Evolutionary conservation across 2,329 filamentous ascomycete genomes (phyloP).

Genomic region (Ophidiomyces ophidiicola): DNA sequence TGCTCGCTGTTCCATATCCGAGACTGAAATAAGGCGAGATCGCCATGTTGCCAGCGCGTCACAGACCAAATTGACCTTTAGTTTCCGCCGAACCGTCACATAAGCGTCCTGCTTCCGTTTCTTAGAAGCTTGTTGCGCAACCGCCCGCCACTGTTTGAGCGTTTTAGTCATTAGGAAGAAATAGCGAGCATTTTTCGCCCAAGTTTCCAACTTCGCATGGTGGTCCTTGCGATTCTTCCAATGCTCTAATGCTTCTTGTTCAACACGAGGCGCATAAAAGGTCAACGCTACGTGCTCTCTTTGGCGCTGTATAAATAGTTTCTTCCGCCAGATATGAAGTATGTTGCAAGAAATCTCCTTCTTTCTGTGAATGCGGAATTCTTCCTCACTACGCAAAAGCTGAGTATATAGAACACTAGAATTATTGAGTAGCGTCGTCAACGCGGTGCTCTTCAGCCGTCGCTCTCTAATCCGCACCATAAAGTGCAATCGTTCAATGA

Average conservation of each 20-base stretch:
- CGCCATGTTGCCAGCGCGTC: conserved; percentile 32
- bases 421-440: conserved; percentile 32
- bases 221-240: conserved; percentile 33
- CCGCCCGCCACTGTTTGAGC: conserved; percentile 41
- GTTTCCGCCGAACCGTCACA: conserved; percentile 39
- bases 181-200: conserved; percentile 45
- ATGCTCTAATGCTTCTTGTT: conserved; percentile 29
- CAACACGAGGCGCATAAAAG: conserved; percentile 33
- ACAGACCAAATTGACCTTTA: conserved; percentile 44
- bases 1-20: conserved; percentile 32
- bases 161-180: conserved; percentile 42
- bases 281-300: conserved; percentile 32
- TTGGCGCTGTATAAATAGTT: conserved; percentile 29
- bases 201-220: conserved; percentile 37
- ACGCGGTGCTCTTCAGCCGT: conserved; percentile 28
- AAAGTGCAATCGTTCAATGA: conserved; percentile 37
- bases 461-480: conserved; percentile 31
- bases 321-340: conserved; percentile 29
- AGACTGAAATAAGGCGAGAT: conserved; percentile 23
- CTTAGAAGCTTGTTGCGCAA: conserved; percentile 40
- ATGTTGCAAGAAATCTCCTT: conserved; percentile 26
- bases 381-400: conserved; percentile 28
- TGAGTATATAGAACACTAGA: conserved; percentile 28
- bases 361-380: conserved; percentile 25
- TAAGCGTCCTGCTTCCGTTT: conserved; percentile 46